These are phyloP conservation scores for Hortiboletus rubellus DNA, from an alignment of 1,284 basidiomycete species.

Conservation along the genomic window DNA sequence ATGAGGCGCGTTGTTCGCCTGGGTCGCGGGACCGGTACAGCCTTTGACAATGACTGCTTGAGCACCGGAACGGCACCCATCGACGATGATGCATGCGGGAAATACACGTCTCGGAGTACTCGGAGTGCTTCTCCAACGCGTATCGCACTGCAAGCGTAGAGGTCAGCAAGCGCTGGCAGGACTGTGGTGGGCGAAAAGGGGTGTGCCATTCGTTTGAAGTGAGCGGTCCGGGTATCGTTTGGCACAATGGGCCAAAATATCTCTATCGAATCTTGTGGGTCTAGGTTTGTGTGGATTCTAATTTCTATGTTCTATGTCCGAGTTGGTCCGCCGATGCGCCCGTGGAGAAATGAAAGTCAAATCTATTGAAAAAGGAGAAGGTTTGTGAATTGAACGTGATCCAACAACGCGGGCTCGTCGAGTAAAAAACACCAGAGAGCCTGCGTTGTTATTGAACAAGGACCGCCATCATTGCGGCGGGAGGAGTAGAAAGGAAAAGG, in stretches of 20 bases:
- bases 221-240: slow-evolving; percentile 11
- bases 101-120: slow-evolving; percentile 48
- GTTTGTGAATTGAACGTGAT: background rate
- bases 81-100: slow-evolving; percentile 24
- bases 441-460: slow-evolving; percentile 37
- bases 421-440: slow-evolving; percentile 14
- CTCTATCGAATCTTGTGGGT: slow-evolving; percentile 18
- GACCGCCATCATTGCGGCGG: slow-evolving; percentile 35
- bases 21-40: slow-evolving; percentile 4
- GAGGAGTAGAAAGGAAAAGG: slow-evolving; percentile 9
- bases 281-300: slow-evolving; percentile 28
- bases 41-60: slow-evolving; percentile 11
- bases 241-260: background rate
- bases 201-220: slow-evolving; percentile 16
- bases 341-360: slow-evolving; percentile 1
- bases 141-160: slow-evolving; percentile 36
- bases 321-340: background rate
- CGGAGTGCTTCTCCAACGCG: slow-evolving; percentile 16
- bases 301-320: slow-evolving; percentile 22
- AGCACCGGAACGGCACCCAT: slow-evolving; percentile 13
- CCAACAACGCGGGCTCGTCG: slow-evolving; percentile 21
- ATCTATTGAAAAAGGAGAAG: background rate
- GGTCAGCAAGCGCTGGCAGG: slow-evolving; percentile 49
- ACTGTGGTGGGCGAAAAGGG: slow-evolving; percentile 41
- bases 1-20: slow-evolving; percentile 28